phyloP scores from a whole-genome alignment of 2,329 filamentous ascomycete genomes.

The Drechmeria coniospora region DNA sequence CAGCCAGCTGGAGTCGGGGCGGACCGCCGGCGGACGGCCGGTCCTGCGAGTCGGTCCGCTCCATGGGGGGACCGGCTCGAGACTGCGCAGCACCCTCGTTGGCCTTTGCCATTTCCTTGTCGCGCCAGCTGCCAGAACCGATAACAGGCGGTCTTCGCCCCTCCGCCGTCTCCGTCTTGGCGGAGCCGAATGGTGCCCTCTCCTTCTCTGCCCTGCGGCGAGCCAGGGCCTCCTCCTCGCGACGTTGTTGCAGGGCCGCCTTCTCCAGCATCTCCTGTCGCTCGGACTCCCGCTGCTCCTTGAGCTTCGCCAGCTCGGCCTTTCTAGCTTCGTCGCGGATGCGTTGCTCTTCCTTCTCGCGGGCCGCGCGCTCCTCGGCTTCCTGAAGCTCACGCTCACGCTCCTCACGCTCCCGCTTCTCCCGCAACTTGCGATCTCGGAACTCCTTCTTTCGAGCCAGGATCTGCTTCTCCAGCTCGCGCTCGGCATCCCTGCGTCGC shows the following conservation, averaged over 20 bases:
- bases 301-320: conserved; percentile 49
- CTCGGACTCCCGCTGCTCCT: conserved; percentile 50
- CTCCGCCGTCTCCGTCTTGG: conserved; percentile 12
- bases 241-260: conserved; percentile 56
- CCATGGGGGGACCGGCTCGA: conserved; percentile 16
- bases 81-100: conserved; percentile 16
- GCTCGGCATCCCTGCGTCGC: conserved; percentile 78
- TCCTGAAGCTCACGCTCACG: conserved; percentile 63
- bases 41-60: conserved; percentile 34
- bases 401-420: conserved; percentile 75
- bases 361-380: conserved; percentile 67
- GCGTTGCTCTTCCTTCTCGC: conserved; percentile 76
- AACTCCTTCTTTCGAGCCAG: conserved; percentile 74
- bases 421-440: conserved; percentile 65
- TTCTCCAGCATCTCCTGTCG: conserved; percentile 52
- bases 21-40: conserved; percentile 28
- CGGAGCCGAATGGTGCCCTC: conserved; percentile 14
- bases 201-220: conserved; percentile 54
- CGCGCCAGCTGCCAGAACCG: conserved; percentile 27
- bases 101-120: conserved; percentile 18
- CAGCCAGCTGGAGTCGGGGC: conserved; percentile 45
- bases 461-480: conserved; percentile 87
- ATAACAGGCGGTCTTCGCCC: conserved; percentile 16
- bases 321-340: conserved; percentile 67
- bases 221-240: conserved; percentile 78